Evolutionary conservation across 2,329 filamentous ascomycete species (phyloP), one percentile per base, ranked within the genome.

Genomic region (Atkinsonella texensis): DNA sequence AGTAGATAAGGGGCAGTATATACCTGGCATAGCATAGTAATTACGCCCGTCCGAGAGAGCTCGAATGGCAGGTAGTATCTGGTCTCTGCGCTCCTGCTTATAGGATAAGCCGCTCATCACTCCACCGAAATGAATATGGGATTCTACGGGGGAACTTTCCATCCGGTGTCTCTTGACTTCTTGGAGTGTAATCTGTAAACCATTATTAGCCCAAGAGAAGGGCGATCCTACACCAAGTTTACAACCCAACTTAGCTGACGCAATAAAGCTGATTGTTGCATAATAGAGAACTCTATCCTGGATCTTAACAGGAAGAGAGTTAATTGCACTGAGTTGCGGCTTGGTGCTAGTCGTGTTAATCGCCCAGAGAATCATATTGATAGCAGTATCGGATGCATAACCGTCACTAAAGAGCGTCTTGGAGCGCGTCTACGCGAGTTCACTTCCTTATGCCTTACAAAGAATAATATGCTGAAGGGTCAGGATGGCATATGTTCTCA

Each of bases 301-400:
- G 3, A 59, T 56, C 44, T 60, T 55, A 23, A 55, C 1, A 1
- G 58, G 58, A n/a, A 61, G 53, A 28, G 7, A 38, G 47, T 53
- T 46, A 15, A 60, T 47, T 39, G 20, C 11, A 33, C 32, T 53
- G 33, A 40, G 41, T 12, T 46, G n/a, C 39, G 48, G 46, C 38
- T 53, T 39, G 2, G 23, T 35, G 42, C 13, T 39, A 1, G 45
- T 46, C 5, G n/a, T 48, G 20, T 52, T 53, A 2, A 50, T 38
- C 46, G 55, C 53, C 55, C 51, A 58, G 45, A 59, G 46, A 52
- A 60, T 4, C 38, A 60, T 55, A 8, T 57, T 10, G 35, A 59
- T 56, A 17, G 55, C 58, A 8, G 50, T 44, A 18, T 54, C 48
- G n/a, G 52, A 55, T 17, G 46, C 7, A 31, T 20, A 1, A 48